Evolutionary conservation across 1,139 yeast species (phyloP).

Genomic region (Yamadazyma blattariae): DNA sequence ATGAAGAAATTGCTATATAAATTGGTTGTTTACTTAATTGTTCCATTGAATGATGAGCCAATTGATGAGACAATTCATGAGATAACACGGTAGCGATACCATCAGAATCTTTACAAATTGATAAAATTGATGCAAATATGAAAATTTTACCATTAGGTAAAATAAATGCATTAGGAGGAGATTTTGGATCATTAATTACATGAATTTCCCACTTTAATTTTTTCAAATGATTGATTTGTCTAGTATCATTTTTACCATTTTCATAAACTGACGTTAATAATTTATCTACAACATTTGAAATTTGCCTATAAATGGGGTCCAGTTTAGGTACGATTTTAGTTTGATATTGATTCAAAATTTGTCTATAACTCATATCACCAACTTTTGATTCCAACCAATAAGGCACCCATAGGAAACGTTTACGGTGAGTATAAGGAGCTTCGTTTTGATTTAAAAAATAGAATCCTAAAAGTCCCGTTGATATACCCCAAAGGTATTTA

Average conservation of each 20-base stretch:
- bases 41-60: constrained; percentile 90
- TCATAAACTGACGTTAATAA: constrained; percentile 58
- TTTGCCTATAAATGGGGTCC: constrained; percentile 56
- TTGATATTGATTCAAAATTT: constrained; percentile 51
- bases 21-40: constrained; percentile 65
- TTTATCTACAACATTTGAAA: constrained; percentile 58
- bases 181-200: constrained; percentile 62
- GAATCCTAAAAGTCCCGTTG: constrained; percentile 32
- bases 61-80: constrained; percentile 91
- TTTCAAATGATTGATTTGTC: constrained; percentile 31
- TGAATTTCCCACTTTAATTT: constrained; percentile 75
- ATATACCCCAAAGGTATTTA: constrained; percentile 19
- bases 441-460: constrained; percentile 66
- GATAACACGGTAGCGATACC: constrained; percentile 92
- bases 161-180: constrained; percentile 93
- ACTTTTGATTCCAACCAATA: constrained; percentile 60
- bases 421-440: constrained; percentile 81
- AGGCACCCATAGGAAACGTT: constrained; percentile 72
- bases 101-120: constrained; percentile 77
- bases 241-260: constrained; percentile 17
- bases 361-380: constrained; percentile 69
- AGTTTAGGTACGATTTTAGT: constrained; percentile 46
- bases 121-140: constrained; percentile 76
- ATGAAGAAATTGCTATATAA: constrained; percentile 49
- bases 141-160: constrained; percentile 95